phyloP scores from a whole-genome alignment of 345 rosid species.

The Kernera saxatilis region DNA sequence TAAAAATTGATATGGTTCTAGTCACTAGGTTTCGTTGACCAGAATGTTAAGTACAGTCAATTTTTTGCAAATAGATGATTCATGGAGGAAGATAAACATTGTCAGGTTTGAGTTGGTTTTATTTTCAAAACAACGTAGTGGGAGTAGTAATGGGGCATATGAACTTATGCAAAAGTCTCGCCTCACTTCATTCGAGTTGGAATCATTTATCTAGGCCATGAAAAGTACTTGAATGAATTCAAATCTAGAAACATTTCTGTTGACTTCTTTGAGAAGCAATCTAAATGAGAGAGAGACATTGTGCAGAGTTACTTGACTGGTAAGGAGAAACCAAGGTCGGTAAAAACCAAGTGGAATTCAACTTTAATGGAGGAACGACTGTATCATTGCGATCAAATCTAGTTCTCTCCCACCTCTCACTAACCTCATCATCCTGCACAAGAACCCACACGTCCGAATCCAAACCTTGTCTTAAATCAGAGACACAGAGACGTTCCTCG shows the following conservation, averaged over 20 bases:
- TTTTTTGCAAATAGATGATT: too few relatives aligned
- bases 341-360: background rate
- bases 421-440: constrained; percentile 7
- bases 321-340: constrained; percentile 1
- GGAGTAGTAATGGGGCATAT: too few relatives aligned
- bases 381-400: background rate
- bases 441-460: constrained; percentile 3
- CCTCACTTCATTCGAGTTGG: too few relatives aligned
- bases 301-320: background rate
- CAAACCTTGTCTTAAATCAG: background rate
- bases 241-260: background rate
- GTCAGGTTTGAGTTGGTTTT: too few relatives aligned
- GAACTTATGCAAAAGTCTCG: too few relatives aligned
- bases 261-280: background rate
- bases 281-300: background rate
- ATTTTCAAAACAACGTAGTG: too few relatives aligned
- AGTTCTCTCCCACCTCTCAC: background rate
- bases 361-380: background rate
- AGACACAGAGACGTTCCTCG: background rate
- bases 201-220: too few relatives aligned
- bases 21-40: too few relatives aligned
- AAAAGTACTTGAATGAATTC: too few relatives aligned
- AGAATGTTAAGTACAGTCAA: too few relatives aligned
- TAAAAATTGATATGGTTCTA: too few relatives aligned
- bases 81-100: too few relatives aligned